Evolutionary conservation across 2,329 filamentous ascomycete genomes (phyloP).

Genomic region (Colletotrichum orbiculare): DNA sequence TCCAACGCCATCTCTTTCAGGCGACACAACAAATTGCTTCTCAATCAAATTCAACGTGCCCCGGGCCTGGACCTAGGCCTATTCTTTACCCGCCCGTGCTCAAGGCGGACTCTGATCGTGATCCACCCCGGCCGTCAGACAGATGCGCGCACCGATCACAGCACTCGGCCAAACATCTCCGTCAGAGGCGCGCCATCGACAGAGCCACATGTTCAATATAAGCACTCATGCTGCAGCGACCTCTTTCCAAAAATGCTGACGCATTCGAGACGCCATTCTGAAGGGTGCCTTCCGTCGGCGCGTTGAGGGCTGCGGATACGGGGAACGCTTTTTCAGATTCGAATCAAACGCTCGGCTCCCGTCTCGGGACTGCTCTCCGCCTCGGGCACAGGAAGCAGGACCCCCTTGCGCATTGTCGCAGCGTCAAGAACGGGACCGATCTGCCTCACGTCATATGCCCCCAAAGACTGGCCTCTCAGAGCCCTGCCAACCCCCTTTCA

Average conservation of each 20-base stretch:
- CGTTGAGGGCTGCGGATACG: no score
- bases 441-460: conserved; percentile 7
- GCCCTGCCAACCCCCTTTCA: no score
- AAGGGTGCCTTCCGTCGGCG: not conserved
- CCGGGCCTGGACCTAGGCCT: conserved; percentile 23
- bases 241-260: no score
- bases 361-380: conserved; percentile 5
- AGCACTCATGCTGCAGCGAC: no score
- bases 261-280: not conserved
- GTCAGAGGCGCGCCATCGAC: no score
- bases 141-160: no score
- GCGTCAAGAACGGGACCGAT: conserved; percentile 20
- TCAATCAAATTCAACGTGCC: conserved; percentile 33
- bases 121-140: conserved; percentile 30
- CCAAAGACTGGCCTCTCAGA: not conserved
- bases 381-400: conserved; percentile 1
- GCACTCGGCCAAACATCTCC: no score
- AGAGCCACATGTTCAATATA: no score
- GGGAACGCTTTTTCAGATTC: no score
- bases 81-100: conserved; percentile 29
- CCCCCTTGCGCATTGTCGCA: conserved; percentile 19
- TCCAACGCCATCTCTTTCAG: conserved; percentile 32
- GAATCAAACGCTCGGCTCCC: conserved; percentile 20
- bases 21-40: conserved; percentile 27
- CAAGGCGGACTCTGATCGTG: conserved; percentile 17